Conservation (phyloP, 2,329 filamentous ascomycete species). For the Corniculantispora saksenae region DNA sequence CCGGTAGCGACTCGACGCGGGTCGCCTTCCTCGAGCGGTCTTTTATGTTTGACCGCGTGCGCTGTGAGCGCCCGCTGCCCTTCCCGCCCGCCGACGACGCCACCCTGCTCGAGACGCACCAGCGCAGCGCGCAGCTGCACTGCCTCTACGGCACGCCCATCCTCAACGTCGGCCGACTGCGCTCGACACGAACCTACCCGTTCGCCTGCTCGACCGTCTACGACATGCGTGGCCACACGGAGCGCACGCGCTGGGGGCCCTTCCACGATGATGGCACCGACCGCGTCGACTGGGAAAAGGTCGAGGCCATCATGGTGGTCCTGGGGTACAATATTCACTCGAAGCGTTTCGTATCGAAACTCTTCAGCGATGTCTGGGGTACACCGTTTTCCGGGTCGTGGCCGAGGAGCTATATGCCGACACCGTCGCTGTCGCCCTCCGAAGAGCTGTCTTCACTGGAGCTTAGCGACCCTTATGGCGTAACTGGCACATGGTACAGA, state of each 20-base stretch:
- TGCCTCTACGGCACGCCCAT: constrained; percentile 67
- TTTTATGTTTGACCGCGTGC: constrained; percentile 61
- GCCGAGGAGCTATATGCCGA: constrained; percentile 47
- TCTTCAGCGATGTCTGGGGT: constrained; percentile 56
- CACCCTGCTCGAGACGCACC: constrained; percentile 44
- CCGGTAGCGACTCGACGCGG: constrained; percentile 48
- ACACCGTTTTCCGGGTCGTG: constrained; percentile 58
- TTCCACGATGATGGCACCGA: constrained; percentile 64
- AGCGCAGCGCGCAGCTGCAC: constrained; percentile 71
- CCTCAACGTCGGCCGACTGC: constrained; percentile 37
- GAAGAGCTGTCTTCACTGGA: constrained; percentile 47
- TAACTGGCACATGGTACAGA: constrained; percentile 71
- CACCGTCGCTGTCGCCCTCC: constrained; percentile 27
- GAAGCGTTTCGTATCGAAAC: constrained; percentile 46
- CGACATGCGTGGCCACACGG: constrained; percentile 69
- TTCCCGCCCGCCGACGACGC: constrained; percentile 35
- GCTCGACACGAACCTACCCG: constrained; percentile 49
- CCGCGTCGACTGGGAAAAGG: constrained; percentile 75
- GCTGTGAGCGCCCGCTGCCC: constrained; percentile 34
- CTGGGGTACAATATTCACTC: constrained; percentile 62
- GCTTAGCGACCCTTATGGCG: constrained; percentile 66
- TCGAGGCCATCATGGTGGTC: constrained; percentile 73
- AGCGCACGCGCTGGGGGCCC: constrained; percentile 67
- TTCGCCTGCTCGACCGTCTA: constrained; percentile 72
- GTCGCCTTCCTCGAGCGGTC: constrained; percentile 65